A percentile compares a stretch with the other conserved stretches of the same genome.
phyloP scores from a whole-genome alignment of 2,329 filamentous ascomycete genomes.

The Nemania diffusa region DNA sequence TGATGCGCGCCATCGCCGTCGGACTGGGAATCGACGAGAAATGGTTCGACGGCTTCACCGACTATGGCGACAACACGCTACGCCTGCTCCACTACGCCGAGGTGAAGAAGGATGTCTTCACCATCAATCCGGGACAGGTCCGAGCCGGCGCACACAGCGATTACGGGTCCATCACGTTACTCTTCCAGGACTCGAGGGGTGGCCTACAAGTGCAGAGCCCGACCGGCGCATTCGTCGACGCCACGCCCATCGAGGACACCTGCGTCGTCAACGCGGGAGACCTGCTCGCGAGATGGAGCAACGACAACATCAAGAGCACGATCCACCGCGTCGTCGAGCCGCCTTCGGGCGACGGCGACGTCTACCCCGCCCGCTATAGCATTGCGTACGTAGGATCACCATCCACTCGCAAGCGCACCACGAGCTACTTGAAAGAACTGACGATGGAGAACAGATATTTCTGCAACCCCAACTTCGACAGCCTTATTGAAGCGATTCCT shows the following conservation, averaged over 20 bases:
- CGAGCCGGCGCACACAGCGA: slow-evolving; percentile 82
- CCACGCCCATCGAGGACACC: slow-evolving; percentile 81
- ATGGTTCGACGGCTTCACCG: slow-evolving; percentile 82
- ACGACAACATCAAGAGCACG: slow-evolving; percentile 90
- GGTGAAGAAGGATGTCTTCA: slow-evolving; percentile 73
- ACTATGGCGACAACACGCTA: slow-evolving; percentile 75
- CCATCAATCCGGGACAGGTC: slow-evolving; percentile 73
- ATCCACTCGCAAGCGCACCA: not conserved
- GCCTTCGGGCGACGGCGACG: slow-evolving; percentile 64
- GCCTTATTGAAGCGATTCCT: slow-evolving; percentile 81
- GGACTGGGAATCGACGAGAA: slow-evolving; percentile 76
- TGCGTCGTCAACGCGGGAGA: slow-evolving; percentile 93
- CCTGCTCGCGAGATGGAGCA: slow-evolving; percentile 86
- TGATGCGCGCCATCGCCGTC: slow-evolving; percentile 88
- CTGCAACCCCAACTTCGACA: slow-evolving; percentile 85
- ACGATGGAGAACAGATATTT: slow-evolving; percentile 69
- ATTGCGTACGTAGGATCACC: slow-evolving; percentile 73
- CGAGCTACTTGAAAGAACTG: not conserved
- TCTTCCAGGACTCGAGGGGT: slow-evolving; percentile 66
- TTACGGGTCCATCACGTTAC: slow-evolving; percentile 69
- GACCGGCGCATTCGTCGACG: slow-evolving; percentile 81
- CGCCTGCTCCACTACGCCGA: slow-evolving; percentile 81
- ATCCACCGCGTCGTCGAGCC: slow-evolving; percentile 92
- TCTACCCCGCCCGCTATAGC: slow-evolving; percentile 82
- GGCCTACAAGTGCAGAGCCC: slow-evolving; percentile 62